Base-by-base conservation (phyloP, 371 early-diverging fungal genomes). In the Rhizopus delemar region DNA sequence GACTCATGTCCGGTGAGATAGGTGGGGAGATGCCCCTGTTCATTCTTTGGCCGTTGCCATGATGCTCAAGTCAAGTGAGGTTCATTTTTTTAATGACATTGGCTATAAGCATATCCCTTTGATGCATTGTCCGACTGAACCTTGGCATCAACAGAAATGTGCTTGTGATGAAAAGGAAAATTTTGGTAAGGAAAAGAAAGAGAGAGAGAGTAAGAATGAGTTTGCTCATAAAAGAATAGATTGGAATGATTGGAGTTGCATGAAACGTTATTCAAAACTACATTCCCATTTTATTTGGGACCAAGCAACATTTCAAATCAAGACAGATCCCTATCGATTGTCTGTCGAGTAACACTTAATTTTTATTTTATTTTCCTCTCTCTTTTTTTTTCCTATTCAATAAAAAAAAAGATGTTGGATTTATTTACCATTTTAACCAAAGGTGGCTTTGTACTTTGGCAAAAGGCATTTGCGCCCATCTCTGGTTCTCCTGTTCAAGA, bases 31-130 rank as follows among this genome's bases (percentile, higher is more conserved):
- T 54, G 98, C 70, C 12, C 97, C 98, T 3, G 88, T 97, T 5
- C 98, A 96, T 62, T 93, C 95, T 8, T 69, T 98, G 11, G 96
- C 93, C 0, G 92, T 89, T 0, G 90, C 90, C 0, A 66, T 98
- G 71, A 80, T 94, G 75, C 68, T 97, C 11, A 77, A 81, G 16
- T 86, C 83, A 60, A 71, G 75, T 41, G 85, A 94, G 72, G 83
- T 96, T 28, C 96, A 96, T 64, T 96, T 92, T 74, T 98, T 97
- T 65, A 91, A 94, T 62, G 92, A 93, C 60, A 90, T 93, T 57
- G 94, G 93, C 2, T 93, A 92, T 64, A 77, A 81, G 34, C 92
- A 93, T 64, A 84, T 78, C 31, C 86, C 86, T 35, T 76, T 85
- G 45, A 63, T 68, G 41, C 88, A 87, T 55, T 94, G 93, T 59